Percentiles rank a stretch among this genome's conserved stretches.
Evolutionary conservation across 2,329 filamentous ascomycete species (phyloP).

Genomic region (Grosmannia serpens): DNA sequence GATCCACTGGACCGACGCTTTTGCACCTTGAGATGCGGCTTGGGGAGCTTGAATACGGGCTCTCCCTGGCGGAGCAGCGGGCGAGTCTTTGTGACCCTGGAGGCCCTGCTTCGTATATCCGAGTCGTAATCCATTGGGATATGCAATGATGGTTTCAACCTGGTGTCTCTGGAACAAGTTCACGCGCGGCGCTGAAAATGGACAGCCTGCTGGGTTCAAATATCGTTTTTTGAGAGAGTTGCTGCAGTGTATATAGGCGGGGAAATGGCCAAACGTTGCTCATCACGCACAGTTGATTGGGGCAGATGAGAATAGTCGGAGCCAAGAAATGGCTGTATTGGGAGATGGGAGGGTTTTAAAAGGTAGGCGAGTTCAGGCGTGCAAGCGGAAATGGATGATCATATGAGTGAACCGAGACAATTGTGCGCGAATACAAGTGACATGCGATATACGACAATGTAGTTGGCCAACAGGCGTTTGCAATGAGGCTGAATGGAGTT

Average conservation of each 20-base stretch:
- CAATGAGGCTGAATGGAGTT: background rate
- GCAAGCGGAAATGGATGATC: background rate
- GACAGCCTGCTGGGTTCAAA: background rate
- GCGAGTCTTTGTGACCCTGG: background rate
- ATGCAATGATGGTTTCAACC: background rate
- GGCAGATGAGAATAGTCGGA: background rate
- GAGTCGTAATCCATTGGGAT: background rate
- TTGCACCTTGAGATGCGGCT: background rate
- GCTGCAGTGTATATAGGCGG: background rate
- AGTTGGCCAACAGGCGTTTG: background rate
- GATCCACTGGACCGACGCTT: conserved; percentile 1
- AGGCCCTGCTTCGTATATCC: background rate
- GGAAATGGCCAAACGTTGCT: background rate
- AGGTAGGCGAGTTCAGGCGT: background rate
- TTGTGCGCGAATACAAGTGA: background rate
- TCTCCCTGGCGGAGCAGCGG: background rate
- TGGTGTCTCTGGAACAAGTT: background rate
- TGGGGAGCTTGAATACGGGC: too few species aligned
- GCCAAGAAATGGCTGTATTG: background rate
- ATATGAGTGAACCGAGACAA: background rate
- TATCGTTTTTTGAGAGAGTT: background rate
- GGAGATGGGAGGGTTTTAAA: background rate
- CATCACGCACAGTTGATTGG: background rate
- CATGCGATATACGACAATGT: background rate
- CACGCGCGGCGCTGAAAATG: background rate